Conservation (phyloP, 2,329 filamentous ascomycete species). For the Aureobasidium subglaciale region DNA sequence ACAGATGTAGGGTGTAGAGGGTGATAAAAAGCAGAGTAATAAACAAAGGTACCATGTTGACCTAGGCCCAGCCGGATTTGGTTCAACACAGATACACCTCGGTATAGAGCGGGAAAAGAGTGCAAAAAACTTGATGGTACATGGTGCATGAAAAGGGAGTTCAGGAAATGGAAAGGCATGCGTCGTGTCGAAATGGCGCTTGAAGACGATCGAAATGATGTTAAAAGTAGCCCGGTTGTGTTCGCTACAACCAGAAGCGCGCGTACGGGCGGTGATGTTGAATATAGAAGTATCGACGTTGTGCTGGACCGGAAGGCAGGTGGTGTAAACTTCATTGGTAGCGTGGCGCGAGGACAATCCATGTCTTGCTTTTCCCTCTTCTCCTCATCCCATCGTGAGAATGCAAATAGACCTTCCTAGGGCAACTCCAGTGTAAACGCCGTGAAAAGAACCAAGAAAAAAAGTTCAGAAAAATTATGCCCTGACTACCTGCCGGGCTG, state of each 20-base stretch:
- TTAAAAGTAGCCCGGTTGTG: not conserved
- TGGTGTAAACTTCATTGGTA: slow-evolving; percentile 6
- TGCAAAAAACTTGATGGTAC: slow-evolving; percentile 6
- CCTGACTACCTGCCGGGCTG: not conserved
- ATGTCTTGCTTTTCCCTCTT: slow-evolving; percentile 13
- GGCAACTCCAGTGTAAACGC: not conserved
- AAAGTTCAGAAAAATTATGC: not conserved
- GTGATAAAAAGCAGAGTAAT: not conserved
- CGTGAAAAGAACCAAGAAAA: not conserved
- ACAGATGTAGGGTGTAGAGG: not conserved
- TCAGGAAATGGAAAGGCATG: slow-evolving; percentile 6
- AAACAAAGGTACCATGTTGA: not conserved
- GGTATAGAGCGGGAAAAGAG: not conserved
- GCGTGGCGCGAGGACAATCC: slow-evolving; percentile 7
- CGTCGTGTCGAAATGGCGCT: slow-evolving; percentile 8
- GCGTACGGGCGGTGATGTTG: not conserved
- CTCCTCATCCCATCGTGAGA: not conserved
- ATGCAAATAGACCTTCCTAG: slow-evolving; percentile 3
- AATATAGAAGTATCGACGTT: slow-evolving; percentile 5
- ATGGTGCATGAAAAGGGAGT: slow-evolving; percentile 8
- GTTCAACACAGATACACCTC: not conserved
- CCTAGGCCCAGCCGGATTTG: not conserved
- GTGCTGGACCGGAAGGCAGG: not conserved
- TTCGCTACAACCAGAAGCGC: not conserved
- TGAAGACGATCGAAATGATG: slow-evolving; percentile 8